A percentile compares a stretch with the other conserved stretches of the same genome.
These are phyloP conservation scores for Colletotrichum cordylinicola DNA, from an alignment of 2,329 filamentous ascomycete genomes.

Conservation along the genomic window DNA sequence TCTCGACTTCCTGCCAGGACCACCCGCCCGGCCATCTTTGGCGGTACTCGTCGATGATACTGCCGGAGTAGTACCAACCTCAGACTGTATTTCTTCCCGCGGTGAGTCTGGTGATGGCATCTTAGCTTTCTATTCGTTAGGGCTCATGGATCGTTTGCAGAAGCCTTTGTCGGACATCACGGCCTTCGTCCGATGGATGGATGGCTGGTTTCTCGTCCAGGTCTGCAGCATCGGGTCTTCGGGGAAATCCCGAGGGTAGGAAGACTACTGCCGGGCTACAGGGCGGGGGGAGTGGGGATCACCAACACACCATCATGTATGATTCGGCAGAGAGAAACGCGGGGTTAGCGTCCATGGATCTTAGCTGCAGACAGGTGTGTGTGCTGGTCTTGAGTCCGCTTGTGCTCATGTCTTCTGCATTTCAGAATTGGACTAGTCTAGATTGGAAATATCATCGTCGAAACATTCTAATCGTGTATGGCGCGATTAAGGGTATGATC, in stretches of 20 bases:
- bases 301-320: not conserved
- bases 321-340: not conserved
- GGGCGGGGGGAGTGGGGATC: not conserved
- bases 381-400: not conserved
- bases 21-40: not conserved
- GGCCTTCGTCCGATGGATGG: not conserved
- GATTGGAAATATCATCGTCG: not conserved
- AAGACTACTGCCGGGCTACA: not conserved
- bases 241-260: not conserved
- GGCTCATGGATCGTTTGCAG: not conserved
- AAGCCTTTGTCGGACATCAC: not conserved
- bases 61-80: not conserved
- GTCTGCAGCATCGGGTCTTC: not conserved
- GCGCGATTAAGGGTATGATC: not conserved
- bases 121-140: not conserved
- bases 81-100: not conserved
- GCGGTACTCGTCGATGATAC: not conserved
- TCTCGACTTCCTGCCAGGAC: not conserved
- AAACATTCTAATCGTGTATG: not conserved
- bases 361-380: not conserved
- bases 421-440: not conserved
- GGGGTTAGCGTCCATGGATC: not conserved
- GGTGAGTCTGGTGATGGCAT: not conserved
- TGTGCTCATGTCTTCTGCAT: not conserved
- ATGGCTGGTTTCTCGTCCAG: not conserved